A percentile compares a stretch with the other conserved stretches of the same genome.
phyloP scores from a whole-genome alignment of 345 rosid species.

The Ailanthus altissimus region DNA sequence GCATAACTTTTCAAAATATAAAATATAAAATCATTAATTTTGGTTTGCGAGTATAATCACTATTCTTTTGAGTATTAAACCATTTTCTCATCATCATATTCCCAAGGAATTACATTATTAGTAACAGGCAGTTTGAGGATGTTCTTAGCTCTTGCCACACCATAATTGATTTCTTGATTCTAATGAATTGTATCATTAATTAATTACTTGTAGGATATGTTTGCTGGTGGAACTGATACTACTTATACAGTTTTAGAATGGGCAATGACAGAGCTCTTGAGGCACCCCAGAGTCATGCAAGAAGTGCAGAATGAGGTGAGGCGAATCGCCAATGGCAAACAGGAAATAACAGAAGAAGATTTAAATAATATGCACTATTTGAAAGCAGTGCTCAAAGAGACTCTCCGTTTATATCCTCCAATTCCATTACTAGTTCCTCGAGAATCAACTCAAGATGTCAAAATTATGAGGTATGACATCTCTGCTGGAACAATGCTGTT shows the following conservation, averaged over 20 bases:
- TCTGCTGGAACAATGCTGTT: slow-evolving; percentile 30
- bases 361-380: slow-evolving; percentile 31
- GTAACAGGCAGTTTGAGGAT: too few relatives aligned
- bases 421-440: slow-evolving; percentile 41
- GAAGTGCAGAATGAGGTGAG: slow-evolving; percentile 35
- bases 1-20: too few relatives aligned
- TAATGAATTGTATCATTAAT: background rate
- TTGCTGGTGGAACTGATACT: slow-evolving; percentile 45
- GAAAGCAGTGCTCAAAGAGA: slow-evolving; percentile 44
- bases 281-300: slow-evolving; percentile 35
- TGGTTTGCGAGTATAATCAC: background rate
- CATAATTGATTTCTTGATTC: background rate
- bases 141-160: background rate
- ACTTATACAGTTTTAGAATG: slow-evolving; percentile 41
- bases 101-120: too few relatives aligned
- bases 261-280: slow-evolving; percentile 45
- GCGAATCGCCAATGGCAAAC: slow-evolving; percentile 1
- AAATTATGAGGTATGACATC: slow-evolving; percentile 31
- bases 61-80: background rate
- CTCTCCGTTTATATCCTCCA: slow-evolving; percentile 48
- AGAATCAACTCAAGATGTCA: slow-evolving; percentile 28
- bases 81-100: background rate
- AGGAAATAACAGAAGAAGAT: slow-evolving; percentile 32
- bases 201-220: slow-evolving; percentile 37
- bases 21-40: too few relatives aligned